Conservation (phyloP, 768 basidiomycete genomes). For the Tricholoma flavovirens region DNA sequence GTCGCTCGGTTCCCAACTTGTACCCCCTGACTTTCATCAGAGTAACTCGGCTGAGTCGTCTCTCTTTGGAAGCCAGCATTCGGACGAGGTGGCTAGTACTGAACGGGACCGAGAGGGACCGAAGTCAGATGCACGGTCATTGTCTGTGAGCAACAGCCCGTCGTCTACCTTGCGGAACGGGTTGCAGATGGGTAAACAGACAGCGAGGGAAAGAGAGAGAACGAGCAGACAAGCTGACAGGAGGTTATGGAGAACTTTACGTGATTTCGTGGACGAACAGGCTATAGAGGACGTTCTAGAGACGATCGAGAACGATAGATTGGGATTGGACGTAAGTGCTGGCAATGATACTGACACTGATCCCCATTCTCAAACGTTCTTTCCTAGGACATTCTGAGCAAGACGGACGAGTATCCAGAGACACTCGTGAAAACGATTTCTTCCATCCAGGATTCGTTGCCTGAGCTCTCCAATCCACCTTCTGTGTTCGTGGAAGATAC, state of each 20-base stretch:
- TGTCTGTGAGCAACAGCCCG: constrained; percentile 30
- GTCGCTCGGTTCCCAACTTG: constrained; percentile 62
- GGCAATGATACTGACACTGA: background rate
- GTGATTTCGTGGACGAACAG: constrained; percentile 82
- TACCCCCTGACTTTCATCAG: constrained; percentile 75
- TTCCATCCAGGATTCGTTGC: constrained; percentile 50
- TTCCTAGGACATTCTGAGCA: constrained; percentile 52
- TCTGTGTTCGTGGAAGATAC: constrained; percentile 37
- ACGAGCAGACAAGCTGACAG: constrained; percentile 36
- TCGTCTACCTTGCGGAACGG: constrained; percentile 33
- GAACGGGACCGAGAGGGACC: constrained; percentile 14
- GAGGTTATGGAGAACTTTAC: constrained; percentile 70
- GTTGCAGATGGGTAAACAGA: constrained; percentile 11
- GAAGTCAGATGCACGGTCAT: constrained; percentile 8
- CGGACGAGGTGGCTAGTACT: constrained; percentile 32
- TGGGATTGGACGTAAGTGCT: constrained; percentile 56
- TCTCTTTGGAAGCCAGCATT: constrained; percentile 74
- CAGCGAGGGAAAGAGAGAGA: constrained; percentile 13
- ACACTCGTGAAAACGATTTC: constrained; percentile 51
- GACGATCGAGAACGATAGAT: constrained; percentile 64
- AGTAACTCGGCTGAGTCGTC: constrained; percentile 56
- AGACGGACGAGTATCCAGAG: constrained; percentile 65
- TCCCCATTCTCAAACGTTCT: background rate
- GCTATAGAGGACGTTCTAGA: constrained; percentile 76
- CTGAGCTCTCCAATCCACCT: constrained; percentile 19